Percentiles rank a stretch among this genome's conserved stretches.
These are phyloP conservation scores for Candida nanaspora DNA, from an alignment of 805 yeast genomes.

Conservation along the genomic window DNA sequence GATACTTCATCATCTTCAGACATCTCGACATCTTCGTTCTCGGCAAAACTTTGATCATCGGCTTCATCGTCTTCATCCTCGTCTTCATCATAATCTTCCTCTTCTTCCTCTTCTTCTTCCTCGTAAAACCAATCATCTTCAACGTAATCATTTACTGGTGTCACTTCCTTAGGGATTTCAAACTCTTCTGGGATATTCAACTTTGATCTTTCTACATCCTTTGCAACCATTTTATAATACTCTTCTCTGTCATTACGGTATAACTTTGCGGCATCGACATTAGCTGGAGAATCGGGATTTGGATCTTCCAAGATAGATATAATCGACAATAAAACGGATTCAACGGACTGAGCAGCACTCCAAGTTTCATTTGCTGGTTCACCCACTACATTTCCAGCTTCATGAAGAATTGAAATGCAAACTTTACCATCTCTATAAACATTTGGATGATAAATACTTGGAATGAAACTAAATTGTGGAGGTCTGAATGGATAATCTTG, in stretches of 20 bases:
- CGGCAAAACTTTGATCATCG: constrained; percentile 35
- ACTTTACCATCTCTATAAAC: constrained; percentile 89
- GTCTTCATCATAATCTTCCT: constrained; percentile 36
- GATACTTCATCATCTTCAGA: constrained; percentile 37
- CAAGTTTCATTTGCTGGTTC: constrained; percentile 93
- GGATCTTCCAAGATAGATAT: constrained; percentile 91
- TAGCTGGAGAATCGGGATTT: constrained; percentile 88
- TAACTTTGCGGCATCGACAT: constrained; percentile 90
- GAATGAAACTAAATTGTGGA: constrained; percentile 87
- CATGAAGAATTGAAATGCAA: constrained; percentile 89
- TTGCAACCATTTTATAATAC: constrained; percentile 66
- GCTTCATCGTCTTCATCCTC: constrained; percentile 47
- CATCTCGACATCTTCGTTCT: constrained; percentile 37
- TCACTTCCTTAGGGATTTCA: constrained; percentile 52
- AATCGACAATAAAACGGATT: constrained; percentile 81
- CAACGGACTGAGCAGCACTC: constrained; percentile 92
- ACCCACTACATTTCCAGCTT: constrained; percentile 86
- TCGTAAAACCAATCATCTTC: constrained; percentile 53
- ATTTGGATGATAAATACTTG: constrained; percentile 92
- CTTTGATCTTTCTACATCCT: constrained; percentile 79
- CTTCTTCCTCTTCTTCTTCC: constrained; percentile 50
- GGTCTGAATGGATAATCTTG: constrained; percentile 87
- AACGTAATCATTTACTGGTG: constrained; percentile 45
- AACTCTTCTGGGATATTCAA: constrained; percentile 85
- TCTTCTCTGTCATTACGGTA: constrained; percentile 76